These are phyloP conservation scores for Aureobasidium sp. DNA, from an alignment of 2,329 filamentous ascomycete genomes.

Conservation along the genomic window DNA sequence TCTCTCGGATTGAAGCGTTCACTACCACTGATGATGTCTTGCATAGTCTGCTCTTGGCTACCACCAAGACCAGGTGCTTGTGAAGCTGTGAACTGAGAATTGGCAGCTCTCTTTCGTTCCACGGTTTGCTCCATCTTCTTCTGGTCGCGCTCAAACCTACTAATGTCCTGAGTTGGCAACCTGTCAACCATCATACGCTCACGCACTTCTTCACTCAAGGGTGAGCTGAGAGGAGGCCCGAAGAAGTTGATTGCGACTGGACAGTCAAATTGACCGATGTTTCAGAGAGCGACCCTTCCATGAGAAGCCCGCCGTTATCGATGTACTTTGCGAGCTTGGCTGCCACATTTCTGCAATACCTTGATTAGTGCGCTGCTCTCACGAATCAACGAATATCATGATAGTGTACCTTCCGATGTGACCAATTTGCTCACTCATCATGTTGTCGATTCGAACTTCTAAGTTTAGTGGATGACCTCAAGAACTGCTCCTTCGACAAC, in stretches of 20 bases:
- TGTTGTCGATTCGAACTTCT: conserved; percentile 73
- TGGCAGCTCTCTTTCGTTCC: conserved; percentile 15
- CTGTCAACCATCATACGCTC: conserved; percentile 53
- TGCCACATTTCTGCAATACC: conserved; percentile 43
- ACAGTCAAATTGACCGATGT: conserved; percentile 61
- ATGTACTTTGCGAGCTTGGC: conserved; percentile 67
- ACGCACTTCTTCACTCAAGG: conserved; percentile 24
- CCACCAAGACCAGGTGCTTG: conserved; percentile 15
- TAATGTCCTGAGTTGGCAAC: conserved; percentile 45
- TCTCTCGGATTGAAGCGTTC: conserved; percentile 60
- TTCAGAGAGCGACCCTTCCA: conserved; percentile 62
- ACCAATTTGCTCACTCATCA: conserved; percentile 66
- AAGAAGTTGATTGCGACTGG: conserved; percentile 62
- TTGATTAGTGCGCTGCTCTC: neutral
- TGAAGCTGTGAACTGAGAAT: conserved; percentile 14
- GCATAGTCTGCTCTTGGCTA: conserved; percentile 41
- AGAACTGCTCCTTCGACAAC: neutral
- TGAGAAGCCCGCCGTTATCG: conserved; percentile 47
- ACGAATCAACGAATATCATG: neutral
- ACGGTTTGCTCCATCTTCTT: conserved; percentile 24
- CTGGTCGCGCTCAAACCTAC: conserved; percentile 29
- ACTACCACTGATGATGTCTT: conserved; percentile 58
- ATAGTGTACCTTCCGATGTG: conserved; percentile 50
- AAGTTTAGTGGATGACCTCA: conserved; percentile 45
- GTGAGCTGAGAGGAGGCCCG: conserved; percentile 50